Evolutionary conservation across 2,329 filamentous ascomycete species (phyloP), one percentile per base, ranked within the genome.

Genomic region (Chrysosporium keratinophilum): DNA sequence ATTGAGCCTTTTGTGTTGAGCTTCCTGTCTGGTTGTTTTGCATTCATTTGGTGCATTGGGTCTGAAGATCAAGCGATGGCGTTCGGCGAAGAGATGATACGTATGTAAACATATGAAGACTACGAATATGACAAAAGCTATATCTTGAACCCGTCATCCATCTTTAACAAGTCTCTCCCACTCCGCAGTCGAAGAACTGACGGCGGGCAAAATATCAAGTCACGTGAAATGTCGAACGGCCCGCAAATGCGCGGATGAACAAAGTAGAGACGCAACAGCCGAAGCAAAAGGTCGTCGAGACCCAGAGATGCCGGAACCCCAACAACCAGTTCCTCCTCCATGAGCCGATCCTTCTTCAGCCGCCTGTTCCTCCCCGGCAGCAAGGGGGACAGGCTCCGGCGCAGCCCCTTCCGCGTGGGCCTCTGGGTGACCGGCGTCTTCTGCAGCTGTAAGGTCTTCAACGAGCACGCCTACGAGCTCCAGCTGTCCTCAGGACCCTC

Each of bases 401-500:
- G 11, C 4, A 46, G 41, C 31, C 47, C 65, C 44, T 60, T 63
- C 47, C 63, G 65, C 6, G 51, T 66, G 31, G 61, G 62, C 15
- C 53, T 69, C 54, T 63, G 69, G 60, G 39, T 52, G 7, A 39
- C 64, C 19, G 68, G 68, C 45, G 35, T 65, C 3, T 69, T 68
- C 59, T 71, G 68, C 60, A 65, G 66, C 41, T 62, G 60, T 44
- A 65, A 65, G 12, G 59, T 72, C 52, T 60, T 69, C 60, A 66
- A 65, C 64, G 77, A 80, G 42, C 83, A 93, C 70, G 73, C 81
- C 62, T 80, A 81, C 70, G 76, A 76, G 58, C 63, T 84, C 59
- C 77, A 78, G 17, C 69, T 74, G 3, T 82, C 82, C 14, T 74
- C 75, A 23, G 91, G 91, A 1, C 82, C 88, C 2, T 91, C 86